Evolutionary conservation across 768 basidiomycete genomes (phyloP).

Genomic region (Pleurotus tuoliensis): DNA sequence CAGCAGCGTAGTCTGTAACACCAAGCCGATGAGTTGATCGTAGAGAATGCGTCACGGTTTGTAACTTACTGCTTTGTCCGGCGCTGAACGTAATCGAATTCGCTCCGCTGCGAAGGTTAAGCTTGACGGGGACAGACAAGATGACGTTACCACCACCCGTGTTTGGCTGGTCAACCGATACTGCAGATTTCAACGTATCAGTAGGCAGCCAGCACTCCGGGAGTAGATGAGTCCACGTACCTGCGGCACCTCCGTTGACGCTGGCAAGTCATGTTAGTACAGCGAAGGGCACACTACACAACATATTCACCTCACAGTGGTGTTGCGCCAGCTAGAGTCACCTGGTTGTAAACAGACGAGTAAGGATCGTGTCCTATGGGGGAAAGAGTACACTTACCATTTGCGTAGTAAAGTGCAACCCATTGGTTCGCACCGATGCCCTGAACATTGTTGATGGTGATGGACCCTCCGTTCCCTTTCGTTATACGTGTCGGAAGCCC

Average conservation of each 20-base stretch:
- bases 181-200: conserved; percentile 10
- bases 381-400: conserved; percentile 27
- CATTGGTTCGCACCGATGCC: conserved; percentile 52
- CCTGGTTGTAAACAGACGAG: conserved; percentile 19
- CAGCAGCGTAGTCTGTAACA: conserved; percentile 48
- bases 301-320: conserved; percentile 47
- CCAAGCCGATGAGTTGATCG: background rate
- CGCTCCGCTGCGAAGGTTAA: conserved; percentile 43
- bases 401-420: conserved; percentile 60
- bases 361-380: background rate
- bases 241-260: conserved; percentile 50
- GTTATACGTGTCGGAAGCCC: background rate
- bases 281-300: background rate
- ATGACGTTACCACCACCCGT: conserved; percentile 51
- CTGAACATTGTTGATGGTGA: conserved; percentile 53
- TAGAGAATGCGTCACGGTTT: background rate
- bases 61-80: conserved; percentile 44
- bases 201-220: too few species aligned
- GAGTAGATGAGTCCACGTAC: background rate
- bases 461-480: conserved; percentile 51
- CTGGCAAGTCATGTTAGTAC: conserved; percentile 21
- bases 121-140: conserved; percentile 52
- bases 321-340: conserved; percentile 56
- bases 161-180: conserved; percentile 55
- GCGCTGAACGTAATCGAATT: conserved; percentile 49